Conservation (phyloP, 2,329 filamentous ascomycete species). For the Calonectria pseudoturangicola region DNA sequence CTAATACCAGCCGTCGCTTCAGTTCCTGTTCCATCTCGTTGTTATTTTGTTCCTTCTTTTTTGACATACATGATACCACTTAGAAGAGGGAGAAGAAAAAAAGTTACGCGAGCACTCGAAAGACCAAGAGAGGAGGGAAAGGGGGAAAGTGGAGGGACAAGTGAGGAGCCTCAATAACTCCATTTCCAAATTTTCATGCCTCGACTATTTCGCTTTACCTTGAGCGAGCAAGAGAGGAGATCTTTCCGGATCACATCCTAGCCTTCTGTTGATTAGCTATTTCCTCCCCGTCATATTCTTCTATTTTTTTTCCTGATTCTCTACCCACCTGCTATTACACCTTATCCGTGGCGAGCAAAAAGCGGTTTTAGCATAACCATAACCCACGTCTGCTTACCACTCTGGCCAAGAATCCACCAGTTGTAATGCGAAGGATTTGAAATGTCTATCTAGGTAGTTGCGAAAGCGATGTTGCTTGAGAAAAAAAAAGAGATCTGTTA, state of each 20-base stretch:
- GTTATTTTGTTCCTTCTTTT: constrained; percentile 43
- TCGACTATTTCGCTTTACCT: constrained; percentile 39
- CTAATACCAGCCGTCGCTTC: constrained; percentile 53
- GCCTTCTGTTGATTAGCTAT: constrained; percentile 34
- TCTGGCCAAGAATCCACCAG: constrained; percentile 22
- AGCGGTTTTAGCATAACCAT: constrained; percentile 10
- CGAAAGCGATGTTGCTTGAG: constrained; percentile 35
- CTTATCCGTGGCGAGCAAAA: constrained; percentile 33
- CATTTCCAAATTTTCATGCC: constrained; percentile 13
- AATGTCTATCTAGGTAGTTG: constrained; percentile 42
- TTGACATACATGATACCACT: constrained; percentile 58
- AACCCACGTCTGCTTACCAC: constrained; percentile 23
- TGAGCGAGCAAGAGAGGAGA: constrained; percentile 42
- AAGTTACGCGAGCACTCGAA: constrained; percentile 49
- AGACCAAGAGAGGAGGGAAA: constrained; percentile 42
- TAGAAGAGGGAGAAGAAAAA: constrained; percentile 54
- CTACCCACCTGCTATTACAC: constrained; percentile 32
- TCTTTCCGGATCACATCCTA: constrained; percentile 37
- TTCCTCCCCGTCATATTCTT: constrained; percentile 34
- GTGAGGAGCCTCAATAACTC: constrained; percentile 35
- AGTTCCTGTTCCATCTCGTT: constrained; percentile 50
- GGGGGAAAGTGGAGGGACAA: constrained; percentile 29
- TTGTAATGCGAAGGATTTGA: constrained; percentile 32
- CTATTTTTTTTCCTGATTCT: constrained; percentile 23
- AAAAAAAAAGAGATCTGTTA: constrained; percentile 33